Conservation (phyloP, 345 rosid species). For the Anacardium occidentale region DNA sequence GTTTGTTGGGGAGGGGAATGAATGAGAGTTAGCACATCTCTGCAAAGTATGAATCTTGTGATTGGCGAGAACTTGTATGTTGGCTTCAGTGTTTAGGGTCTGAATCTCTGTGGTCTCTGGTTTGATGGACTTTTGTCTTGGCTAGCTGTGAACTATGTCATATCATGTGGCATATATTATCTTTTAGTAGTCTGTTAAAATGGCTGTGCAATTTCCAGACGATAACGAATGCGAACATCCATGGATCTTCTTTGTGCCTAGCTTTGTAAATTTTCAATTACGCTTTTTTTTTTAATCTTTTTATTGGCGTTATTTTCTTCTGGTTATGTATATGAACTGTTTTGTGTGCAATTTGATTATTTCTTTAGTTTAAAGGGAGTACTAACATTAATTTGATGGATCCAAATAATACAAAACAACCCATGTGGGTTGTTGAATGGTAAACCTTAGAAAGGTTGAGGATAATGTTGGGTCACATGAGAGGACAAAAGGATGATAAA, state of each 20-base stretch:
- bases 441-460: too few species aligned
- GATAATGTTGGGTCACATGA: too few species aligned
- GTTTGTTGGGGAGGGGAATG: constrained; percentile 25
- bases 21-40: constrained; percentile 33
- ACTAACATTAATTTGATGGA: too few species aligned
- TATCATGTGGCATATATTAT: constrained; percentile 23
- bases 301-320: neutral
- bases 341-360: too few species aligned
- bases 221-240: constrained; percentile 15
- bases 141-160: constrained; percentile 33
- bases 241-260: neutral
- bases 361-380: too few species aligned
- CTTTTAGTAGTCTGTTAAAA: constrained; percentile 25
- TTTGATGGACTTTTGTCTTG: constrained; percentile 38
- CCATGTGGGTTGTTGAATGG: too few species aligned
- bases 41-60: constrained; percentile 37
- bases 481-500: too few species aligned
- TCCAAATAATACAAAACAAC: too few species aligned
- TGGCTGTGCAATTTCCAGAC: constrained; percentile 35
- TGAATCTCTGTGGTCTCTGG: constrained; percentile 35
- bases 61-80: constrained; percentile 35
- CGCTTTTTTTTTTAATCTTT: constrained; percentile 9
- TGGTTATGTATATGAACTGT: neutral
- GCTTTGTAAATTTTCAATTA: constrained; percentile 27
- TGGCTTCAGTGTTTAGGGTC: constrained; percentile 39